Percentiles rank a stretch among this genome's conserved stretches.
Conservation (phyloP, 2,329 filamentous ascomycete genomes). For the Pyrenophora seminiperda region DNA sequence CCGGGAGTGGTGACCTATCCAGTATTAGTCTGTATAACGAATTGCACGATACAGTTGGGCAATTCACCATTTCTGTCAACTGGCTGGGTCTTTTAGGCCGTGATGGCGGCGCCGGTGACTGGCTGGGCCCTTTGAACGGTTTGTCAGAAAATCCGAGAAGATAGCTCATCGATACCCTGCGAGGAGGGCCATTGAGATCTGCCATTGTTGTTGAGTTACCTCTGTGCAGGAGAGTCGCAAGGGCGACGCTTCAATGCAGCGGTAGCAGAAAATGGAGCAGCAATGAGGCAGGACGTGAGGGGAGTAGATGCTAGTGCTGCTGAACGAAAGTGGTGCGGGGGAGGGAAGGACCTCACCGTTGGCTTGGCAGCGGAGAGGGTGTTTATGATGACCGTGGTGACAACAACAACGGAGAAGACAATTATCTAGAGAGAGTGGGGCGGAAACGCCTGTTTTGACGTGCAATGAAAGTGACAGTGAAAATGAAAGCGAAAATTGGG, state of each 20-base stretch:
- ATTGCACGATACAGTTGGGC: rapidly evolving
- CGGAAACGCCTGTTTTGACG: no score
- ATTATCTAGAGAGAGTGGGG: no score
- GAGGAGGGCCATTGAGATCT: constrained; percentile 12
- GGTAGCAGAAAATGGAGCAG: background rate
- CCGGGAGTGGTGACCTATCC: constrained; percentile 28
- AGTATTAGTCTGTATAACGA: constrained; percentile 3
- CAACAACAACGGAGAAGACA: no score
- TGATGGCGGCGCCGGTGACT: constrained; percentile 8
- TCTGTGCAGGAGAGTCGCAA: no score
- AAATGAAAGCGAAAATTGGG: background rate
- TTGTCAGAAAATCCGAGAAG: constrained; percentile 38
- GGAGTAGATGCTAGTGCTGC: background rate
- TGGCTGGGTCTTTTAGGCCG: constrained; percentile 8
- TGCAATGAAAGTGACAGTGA: background rate
- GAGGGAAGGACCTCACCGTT: constrained; percentile 5
- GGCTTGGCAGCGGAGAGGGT: constrained; percentile 18
- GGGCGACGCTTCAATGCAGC: background rate
- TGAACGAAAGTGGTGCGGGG: background rate
- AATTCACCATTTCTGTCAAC: constrained; percentile 22
- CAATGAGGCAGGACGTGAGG: background rate
- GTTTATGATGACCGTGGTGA: no score
- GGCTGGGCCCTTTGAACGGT: constrained; percentile 34
- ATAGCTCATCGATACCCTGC: constrained; percentile 34
- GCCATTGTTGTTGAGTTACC: constrained; percentile 17